Percentiles rank a stretch among this genome's conserved stretches.
phyloP scores from a whole-genome alignment of 202 grass and related monocot species.

The Saccharum hybrid region DNA sequence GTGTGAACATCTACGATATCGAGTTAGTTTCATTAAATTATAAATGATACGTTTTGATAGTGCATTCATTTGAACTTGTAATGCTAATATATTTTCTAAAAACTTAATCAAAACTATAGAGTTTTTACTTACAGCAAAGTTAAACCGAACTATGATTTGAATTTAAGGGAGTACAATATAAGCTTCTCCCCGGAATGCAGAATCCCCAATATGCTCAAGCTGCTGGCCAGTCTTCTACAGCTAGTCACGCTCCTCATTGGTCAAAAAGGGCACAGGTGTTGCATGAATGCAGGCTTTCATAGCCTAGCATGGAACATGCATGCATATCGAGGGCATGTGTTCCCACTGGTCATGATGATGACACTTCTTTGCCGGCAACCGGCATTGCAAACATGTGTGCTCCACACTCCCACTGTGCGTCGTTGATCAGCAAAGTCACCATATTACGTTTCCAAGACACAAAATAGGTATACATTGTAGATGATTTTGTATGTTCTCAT shows the following conservation, averaged over 20 bases:
- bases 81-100: not conserved
- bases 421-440: not conserved
- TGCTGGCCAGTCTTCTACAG: not conserved
- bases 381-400: constrained; percentile 18
- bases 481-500: not conserved
- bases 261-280: constrained; percentile 47
- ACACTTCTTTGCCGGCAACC: constrained; percentile 33
- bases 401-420: not conserved
- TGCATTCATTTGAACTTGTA: too few relatives aligned
- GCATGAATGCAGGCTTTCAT: constrained; percentile 38
- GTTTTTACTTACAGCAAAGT: not conserved
- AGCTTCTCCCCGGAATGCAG: not conserved
- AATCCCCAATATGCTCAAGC: not conserved
- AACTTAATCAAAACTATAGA: not conserved
- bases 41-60: too few relatives aligned
- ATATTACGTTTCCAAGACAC: too few relatives aligned
- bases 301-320: constrained; percentile 30
- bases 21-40: too few relatives aligned
- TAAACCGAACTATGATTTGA: not conserved
- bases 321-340: constrained; percentile 30
- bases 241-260: not conserved
- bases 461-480: not conserved
- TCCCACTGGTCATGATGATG: constrained; percentile 20
- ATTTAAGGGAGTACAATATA: not conserved
- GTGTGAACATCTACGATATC: too few relatives aligned